Evolutionary conservation across 352 stramenopile genomes (phyloP).

Genomic region (Elongisporangium anandrum): DNA sequence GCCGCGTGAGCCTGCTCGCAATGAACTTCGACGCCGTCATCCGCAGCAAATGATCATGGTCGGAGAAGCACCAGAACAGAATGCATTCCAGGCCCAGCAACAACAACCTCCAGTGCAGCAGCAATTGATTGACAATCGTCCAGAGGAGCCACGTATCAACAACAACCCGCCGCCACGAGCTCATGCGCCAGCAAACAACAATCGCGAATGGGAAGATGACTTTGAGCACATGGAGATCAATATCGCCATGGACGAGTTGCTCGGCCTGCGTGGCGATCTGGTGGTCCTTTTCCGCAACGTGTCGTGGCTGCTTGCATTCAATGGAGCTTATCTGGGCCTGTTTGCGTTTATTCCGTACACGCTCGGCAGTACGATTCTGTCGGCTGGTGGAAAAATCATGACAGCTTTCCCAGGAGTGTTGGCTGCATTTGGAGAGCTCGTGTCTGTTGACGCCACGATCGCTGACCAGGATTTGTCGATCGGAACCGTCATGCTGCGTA

Average conservation of each 20-base stretch:
- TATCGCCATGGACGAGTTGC: conserved; percentile 95
- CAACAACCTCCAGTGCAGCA: conserved; percentile 4
- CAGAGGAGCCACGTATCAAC: conserved; percentile 14
- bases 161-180: conserved; percentile 16
- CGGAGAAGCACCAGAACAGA: conserved; percentile 6
- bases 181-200: conserved; percentile 29
- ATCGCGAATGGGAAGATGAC: conserved; percentile 81
- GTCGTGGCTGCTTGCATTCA: conserved; percentile 96
- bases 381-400: conserved; percentile 57
- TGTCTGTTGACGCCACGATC: conserved; percentile 13
- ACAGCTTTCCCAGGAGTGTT: conserved; percentile 38
- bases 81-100: conserved; percentile 4
- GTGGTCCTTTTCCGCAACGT: conserved; percentile 94
- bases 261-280: conserved; percentile 94
- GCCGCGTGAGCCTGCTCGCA: conserved; percentile 16
- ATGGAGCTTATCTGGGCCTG: conserved; percentile 94
- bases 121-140: conserved; percentile 1
- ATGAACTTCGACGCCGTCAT: conserved; percentile 40
- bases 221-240: conserved; percentile 93
- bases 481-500: conserved; percentile 44
- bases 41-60: conserved; percentile 7
- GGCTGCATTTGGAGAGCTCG: conserved; percentile 18
- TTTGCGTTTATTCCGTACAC: conserved; percentile 96
- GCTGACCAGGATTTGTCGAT: conserved; percentile 18
- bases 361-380: conserved; percentile 88